A percentile compares a stretch with the other conserved stretches of the same genome.
Conservation (phyloP, 2,329 filamentous ascomycete species). For the Apiospora aurea region DNA sequence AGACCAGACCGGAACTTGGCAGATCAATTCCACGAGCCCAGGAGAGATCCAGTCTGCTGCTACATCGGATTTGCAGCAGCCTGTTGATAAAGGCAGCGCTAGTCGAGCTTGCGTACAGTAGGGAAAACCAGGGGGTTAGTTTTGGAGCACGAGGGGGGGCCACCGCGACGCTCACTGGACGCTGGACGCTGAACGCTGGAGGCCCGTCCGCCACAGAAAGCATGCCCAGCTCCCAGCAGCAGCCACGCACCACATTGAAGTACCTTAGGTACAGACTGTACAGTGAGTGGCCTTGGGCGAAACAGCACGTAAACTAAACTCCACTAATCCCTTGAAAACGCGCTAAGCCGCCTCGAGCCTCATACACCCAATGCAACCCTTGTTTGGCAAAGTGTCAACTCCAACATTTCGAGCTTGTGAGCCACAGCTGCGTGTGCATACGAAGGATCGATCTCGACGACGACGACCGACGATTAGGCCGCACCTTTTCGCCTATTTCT, state of each 20-base stretch:
- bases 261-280: neutral
- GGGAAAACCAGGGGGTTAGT: slow-evolving; percentile 8
- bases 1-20: slow-evolving; percentile 16
- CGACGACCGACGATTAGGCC: neutral
- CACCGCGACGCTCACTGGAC: neutral
- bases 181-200: neutral
- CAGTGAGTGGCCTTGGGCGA: neutral
- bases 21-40: slow-evolving; percentile 16
- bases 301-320: neutral
- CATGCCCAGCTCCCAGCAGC: neutral
- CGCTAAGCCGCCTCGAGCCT: slow-evolving; percentile 26
- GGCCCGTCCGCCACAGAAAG: neutral
- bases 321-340: slow-evolving; percentile 1
- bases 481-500: neutral
- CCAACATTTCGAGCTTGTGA: slow-evolving; percentile 23
- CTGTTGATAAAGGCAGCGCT: slow-evolving; percentile 2
- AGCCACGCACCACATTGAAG: neutral
- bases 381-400: slow-evolving; percentile 30
- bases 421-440: slow-evolving; percentile 17
- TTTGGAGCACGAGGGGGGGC: neutral
- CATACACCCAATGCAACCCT: slow-evolving; percentile 2
- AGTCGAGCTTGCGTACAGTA: neutral
- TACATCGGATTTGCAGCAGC: slow-evolving; percentile 6
- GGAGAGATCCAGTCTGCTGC: neutral
- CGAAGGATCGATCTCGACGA: slow-evolving; percentile 1